Conservation (phyloP, 176 grass and related monocot genomes). For the Hordeum marinum region DNA sequence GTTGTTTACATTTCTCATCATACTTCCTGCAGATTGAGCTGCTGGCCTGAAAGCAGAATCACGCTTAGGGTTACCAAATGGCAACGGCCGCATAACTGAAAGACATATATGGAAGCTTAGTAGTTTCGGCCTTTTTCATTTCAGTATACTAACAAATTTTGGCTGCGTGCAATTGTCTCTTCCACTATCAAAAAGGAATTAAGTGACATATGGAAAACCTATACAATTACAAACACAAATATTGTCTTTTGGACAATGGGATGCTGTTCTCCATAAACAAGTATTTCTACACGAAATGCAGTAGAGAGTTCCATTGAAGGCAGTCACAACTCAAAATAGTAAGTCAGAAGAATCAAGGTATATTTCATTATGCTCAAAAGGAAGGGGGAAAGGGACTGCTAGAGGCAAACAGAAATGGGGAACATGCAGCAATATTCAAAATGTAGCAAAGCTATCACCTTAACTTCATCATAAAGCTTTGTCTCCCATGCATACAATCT, state of each 20-base stretch:
- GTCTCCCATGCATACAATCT: conserved; percentile 71
- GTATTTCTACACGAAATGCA: neutral
- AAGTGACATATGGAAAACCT: neutral
- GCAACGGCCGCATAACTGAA: neutral
- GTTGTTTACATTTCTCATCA: conserved; percentile 47
- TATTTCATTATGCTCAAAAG: neutral
- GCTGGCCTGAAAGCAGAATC: conserved; percentile 47
- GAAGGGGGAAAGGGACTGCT: neutral
- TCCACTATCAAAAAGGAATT: neutral
- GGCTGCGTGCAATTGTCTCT: neutral
- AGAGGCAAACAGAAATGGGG: neutral
- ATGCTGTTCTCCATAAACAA: neutral
- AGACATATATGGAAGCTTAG: neutral
- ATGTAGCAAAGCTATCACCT: conserved; percentile 32
- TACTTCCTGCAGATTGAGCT: conserved; percentile 50
- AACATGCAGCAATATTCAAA: neutral
- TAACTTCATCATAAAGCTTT: conserved; percentile 86
- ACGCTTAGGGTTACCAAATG: neutral
- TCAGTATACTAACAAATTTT: neutral
- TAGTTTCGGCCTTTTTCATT: neutral
- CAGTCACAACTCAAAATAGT: neutral
- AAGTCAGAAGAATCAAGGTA: neutral
- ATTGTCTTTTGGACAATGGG: too few species aligned
- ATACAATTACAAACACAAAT: neutral
- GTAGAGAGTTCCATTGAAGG: neutral